Evolutionary conservation across 1,284 basidiomycete genomes (phyloP).

Genomic region (Coniferiporia sulphurascens): DNA sequence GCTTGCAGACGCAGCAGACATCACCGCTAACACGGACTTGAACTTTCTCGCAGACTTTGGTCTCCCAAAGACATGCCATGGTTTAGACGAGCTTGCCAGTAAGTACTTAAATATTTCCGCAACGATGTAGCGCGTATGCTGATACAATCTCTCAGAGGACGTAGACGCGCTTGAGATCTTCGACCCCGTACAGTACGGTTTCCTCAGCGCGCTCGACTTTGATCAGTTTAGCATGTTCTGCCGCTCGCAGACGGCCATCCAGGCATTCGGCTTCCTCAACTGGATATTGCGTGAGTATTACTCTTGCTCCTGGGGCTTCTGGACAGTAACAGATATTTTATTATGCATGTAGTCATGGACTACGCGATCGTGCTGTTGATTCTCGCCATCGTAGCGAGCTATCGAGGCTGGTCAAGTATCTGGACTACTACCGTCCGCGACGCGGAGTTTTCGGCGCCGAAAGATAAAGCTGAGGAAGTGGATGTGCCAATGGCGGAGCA

Average conservation of each 20-base stretch:
- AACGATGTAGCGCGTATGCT: neutral
- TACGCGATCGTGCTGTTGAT: slow-evolving; percentile 19
- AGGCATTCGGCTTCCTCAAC: slow-evolving; percentile 12
- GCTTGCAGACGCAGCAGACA: slow-evolving; percentile 11
- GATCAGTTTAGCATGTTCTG: slow-evolving; percentile 9
- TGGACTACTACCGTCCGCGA: slow-evolving; percentile 14
- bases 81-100: slow-evolving; percentile 6
- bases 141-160: neutral
- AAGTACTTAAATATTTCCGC: neutral
- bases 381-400: slow-evolving; percentile 11
- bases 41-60: neutral
- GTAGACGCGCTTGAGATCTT: slow-evolving; percentile 2
- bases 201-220: slow-evolving; percentile 2
- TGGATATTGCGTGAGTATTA: slow-evolving; percentile 17
- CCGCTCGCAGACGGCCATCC: slow-evolving; percentile 6
- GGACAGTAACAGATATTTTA: neutral
- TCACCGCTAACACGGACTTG: neutral
- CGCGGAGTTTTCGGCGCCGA: slow-evolving; percentile 7
- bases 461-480: neutral
- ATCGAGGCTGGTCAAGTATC: slow-evolving; percentile 1
- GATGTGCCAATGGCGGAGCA: slow-evolving; percentile 3
- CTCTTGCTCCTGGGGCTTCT: neutral
- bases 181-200: neutral
- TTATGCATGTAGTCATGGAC: slow-evolving; percentile 10
- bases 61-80: slow-evolving; percentile 5